These are phyloP conservation scores for Elsinoe necatrix DNA, from an alignment of 2,329 filamentous ascomycete species.

Conservation along the genomic window DNA sequence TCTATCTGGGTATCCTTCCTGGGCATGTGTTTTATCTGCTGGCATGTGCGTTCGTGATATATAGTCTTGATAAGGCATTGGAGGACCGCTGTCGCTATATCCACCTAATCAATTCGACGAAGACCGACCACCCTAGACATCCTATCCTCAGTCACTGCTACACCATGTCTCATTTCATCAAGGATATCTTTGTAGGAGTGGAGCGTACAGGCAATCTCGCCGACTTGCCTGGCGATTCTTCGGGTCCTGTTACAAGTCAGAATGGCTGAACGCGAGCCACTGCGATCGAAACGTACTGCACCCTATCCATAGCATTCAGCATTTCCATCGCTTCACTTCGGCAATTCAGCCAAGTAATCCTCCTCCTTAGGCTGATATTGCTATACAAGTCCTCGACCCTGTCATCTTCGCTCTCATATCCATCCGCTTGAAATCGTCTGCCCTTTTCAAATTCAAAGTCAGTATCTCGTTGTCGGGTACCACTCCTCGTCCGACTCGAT, in stretches of 20 bases:
- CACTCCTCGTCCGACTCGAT: conserved; percentile 20
- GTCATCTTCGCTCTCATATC: conserved; percentile 22
- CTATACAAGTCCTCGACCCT: conserved; percentile 29
- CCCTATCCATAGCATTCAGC: conserved; percentile 29
- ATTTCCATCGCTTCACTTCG: conserved; percentile 32
- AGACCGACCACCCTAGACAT: conserved; percentile 28
- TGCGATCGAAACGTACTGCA: conserved; percentile 23
- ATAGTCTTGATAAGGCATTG: neutral
- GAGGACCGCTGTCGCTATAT: neutral
- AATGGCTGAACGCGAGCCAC: neutral
- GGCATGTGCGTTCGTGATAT: neutral
- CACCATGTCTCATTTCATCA: conserved; percentile 22
- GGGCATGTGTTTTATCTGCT: neutral
- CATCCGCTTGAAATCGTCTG: conserved; percentile 11
- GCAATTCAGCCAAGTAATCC: conserved; percentile 32
- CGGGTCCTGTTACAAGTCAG: conserved; percentile 17
- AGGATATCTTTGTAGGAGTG: conserved; percentile 25
- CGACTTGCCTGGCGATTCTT: conserved; percentile 30
- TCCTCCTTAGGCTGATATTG: conserved; percentile 27
- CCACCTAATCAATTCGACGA: conserved; percentile 24
- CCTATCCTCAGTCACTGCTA: conserved; percentile 26
- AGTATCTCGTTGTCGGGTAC: conserved; percentile 16
- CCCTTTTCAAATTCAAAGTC: conserved; percentile 18
- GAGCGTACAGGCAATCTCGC: conserved; percentile 26
- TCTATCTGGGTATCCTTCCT: neutral